A percentile compares a stretch with the other conserved stretches of the same genome.
phyloP scores from a whole-genome alignment of 768 basidiomycete genomes.

The Tricholoma sp. region DNA sequence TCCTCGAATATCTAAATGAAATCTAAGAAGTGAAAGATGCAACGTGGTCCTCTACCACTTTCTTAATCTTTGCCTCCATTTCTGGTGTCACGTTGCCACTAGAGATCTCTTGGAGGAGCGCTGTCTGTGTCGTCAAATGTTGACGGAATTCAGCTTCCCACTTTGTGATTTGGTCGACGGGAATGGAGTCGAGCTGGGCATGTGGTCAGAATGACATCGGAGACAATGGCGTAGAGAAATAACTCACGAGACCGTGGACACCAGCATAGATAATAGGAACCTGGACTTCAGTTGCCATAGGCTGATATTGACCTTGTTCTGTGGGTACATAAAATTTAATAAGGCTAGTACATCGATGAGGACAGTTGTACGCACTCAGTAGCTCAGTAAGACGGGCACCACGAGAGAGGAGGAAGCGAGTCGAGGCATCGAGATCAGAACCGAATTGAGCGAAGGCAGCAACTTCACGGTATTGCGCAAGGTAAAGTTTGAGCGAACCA shows the following conservation, averaged over 20 bases:
- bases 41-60: slow-evolving; percentile 87
- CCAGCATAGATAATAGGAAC: slow-evolving; percentile 99
- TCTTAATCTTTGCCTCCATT: slow-evolving; percentile 93
- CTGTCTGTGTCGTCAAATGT: slow-evolving; percentile 70
- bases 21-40: slow-evolving; percentile 66
- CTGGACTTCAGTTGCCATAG: slow-evolving; percentile 91
- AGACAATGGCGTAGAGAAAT: background rate
- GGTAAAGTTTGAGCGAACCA: slow-evolving; percentile 98
- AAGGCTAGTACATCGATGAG: background rate
- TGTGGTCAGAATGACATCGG: slow-evolving; percentile 1
- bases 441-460: slow-evolving; percentile 99
- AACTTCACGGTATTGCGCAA: slow-evolving; percentile 99
- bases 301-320: slow-evolving; percentile 99
- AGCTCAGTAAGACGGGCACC: slow-evolving; percentile 98
- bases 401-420: slow-evolving; percentile 96
- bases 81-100: slow-evolving; percentile 82
- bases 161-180: slow-evolving; percentile 89
- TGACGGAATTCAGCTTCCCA: slow-evolving; percentile 93
- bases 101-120: slow-evolving; percentile 82
- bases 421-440: slow-evolving; percentile 99
- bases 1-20: slow-evolving; percentile 4
- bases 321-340: slow-evolving; percentile 18
- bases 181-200: slow-evolving; percentile 82
- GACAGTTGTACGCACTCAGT: slow-evolving; percentile 52
- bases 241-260: slow-evolving; percentile 93